Base-by-base conservation (phyloP, 2,329 filamentous ascomycete species). In the Pezicula radicicola region DNA sequence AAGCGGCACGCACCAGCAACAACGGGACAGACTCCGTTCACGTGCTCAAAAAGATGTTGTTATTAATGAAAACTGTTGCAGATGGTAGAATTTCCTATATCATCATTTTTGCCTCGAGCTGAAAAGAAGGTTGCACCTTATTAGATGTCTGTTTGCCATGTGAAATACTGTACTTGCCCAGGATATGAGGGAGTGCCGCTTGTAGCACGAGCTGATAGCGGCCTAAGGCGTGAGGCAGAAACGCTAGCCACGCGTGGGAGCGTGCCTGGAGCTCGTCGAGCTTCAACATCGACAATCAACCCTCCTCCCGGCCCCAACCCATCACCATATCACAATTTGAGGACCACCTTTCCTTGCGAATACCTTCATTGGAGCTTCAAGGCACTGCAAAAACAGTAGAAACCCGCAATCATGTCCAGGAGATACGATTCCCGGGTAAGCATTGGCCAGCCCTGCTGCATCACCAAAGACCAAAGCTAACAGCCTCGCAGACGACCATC, bases 391-490 rank as follows among this genome's bases (percentile, higher is more conserved):
- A 10, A n/a, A 10, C 12, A 10, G 8, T 18, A 28, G n/a, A 46
- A 9, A n/a, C 12, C 30, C 49, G 42, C 55, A 49, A 65, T 64
- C 74, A 97, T 97, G 92, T 96, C 92, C 73, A 88, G 92, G 78
- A 88, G 92, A 80, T 97, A 97, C 79, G 92, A 97, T 85, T 96
- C 92, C 68, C 85, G 92, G 78, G 92, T 96, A 80, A 73, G 87
- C 76, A 71, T 53, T 54, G 49, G 55, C 49, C 57, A 50, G 55
- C 49, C 58, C 59, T 52, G 52, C 51, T 51, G 52, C 56, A 56
- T 55, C 48, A 55, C 50, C 39, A 21, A 42, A 51, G 42, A 48
- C 18, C 46, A 16, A 28, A 48, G 54, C 63, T 68, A 53, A 68
- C 52, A 52, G 46, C 30, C 33, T 47, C 30, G n/a, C 43, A 96